phyloP scores from a whole-genome alignment of 306 rosid species.

The Fragaria nilgerrensis region DNA sequence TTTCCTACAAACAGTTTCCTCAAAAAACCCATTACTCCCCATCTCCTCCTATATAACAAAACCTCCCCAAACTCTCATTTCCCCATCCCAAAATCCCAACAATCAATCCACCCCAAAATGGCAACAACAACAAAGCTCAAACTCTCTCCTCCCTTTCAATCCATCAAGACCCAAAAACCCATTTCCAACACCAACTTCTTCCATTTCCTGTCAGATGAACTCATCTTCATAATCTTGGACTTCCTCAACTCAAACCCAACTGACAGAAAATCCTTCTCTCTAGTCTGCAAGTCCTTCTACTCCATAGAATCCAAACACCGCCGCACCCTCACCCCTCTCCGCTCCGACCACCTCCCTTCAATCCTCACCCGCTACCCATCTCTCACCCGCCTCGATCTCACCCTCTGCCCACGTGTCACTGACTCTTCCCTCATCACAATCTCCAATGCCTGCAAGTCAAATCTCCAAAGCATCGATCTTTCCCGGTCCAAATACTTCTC shows the following conservation, averaged over 20 bases:
- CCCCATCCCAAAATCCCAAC: background rate
- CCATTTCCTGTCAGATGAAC: slow-evolving; percentile 68
- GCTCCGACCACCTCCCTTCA: slow-evolving; percentile 54
- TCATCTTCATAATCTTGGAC: slow-evolving; percentile 64
- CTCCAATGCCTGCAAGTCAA: slow-evolving; percentile 38
- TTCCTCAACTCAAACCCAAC: slow-evolving; percentile 39
- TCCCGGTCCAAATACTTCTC: slow-evolving; percentile 69
- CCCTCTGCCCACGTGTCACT: slow-evolving; percentile 62
- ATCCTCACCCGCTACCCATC: slow-evolving; percentile 47
- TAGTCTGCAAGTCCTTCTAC: slow-evolving; percentile 52
- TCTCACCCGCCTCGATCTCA: slow-evolving; percentile 49
- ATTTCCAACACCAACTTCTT: slow-evolving; percentile 33
- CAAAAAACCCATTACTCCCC: background rate
- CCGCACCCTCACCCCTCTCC: slow-evolving; percentile 54
- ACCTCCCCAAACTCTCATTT: background rate
- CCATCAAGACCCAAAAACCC: slow-evolving; percentile 50
- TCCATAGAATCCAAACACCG: slow-evolving; percentile 72
- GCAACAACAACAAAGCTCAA: background rate
- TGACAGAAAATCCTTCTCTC: slow-evolving; percentile 65
- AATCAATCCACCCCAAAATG: background rate
- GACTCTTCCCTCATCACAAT: slow-evolving; percentile 40
- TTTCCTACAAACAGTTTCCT: slow-evolving; percentile 34
- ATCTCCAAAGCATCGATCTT: slow-evolving; percentile 60
- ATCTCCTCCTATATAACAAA: background rate
- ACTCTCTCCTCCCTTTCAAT: background rate